Evolutionary conservation across 208 protist genomes (phyloP).

Genomic region (Porcisia hertigi): DNA sequence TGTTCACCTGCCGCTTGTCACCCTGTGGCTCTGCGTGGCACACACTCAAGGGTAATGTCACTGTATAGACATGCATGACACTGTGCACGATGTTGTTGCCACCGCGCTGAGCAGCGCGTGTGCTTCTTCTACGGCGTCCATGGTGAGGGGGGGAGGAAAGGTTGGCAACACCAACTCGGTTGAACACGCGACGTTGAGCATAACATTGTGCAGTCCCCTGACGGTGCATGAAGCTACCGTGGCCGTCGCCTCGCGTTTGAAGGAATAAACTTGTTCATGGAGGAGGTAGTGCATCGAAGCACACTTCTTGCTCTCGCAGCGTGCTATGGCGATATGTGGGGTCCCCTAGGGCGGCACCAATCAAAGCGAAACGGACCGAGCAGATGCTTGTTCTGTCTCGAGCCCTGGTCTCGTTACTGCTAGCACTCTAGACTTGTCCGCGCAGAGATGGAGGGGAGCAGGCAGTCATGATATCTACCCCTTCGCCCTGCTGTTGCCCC

Average conservation of each 20-base stretch:
- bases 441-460: constrained; percentile 11
- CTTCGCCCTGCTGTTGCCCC: constrained; percentile 33
- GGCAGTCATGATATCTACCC: constrained; percentile 24
- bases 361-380: not conserved
- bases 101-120: not conserved
- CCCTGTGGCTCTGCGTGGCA: constrained; percentile 10
- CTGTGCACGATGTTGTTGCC: not conserved
- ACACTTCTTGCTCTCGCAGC: constrained; percentile 9
- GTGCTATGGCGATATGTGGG: not conserved
- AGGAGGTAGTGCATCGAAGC: constrained; percentile 4
- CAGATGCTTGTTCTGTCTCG: not conserved
- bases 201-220: not conserved
- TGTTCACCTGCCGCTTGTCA: not conserved
- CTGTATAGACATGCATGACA: not conserved
- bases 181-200: not conserved
- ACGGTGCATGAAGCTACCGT: not conserved
- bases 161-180: not conserved
- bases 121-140: constrained; percentile 11
- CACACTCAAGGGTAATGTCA: not conserved
- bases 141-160: not conserved
- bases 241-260: not conserved
- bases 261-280: not conserved
- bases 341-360: not conserved
- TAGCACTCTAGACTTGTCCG: not conserved
- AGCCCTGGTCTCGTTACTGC: not conserved